Percentiles rank a stretch among this genome's conserved stretches.
Conservation (phyloP, 2,329 filamentous ascomycete species). For the Microdochium nivale region DNA sequence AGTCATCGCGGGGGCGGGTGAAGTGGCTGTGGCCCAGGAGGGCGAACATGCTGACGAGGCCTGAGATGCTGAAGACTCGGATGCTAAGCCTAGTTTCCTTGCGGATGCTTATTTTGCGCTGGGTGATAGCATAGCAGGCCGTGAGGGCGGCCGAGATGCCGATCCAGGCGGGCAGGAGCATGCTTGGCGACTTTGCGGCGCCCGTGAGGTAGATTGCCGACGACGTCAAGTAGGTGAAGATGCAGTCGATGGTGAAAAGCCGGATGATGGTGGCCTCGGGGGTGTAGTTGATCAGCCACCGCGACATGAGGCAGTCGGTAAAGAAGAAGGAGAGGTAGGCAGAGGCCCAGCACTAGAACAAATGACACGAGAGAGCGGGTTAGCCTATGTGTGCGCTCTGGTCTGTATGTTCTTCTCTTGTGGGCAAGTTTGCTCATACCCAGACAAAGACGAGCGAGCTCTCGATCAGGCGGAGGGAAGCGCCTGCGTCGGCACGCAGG, state of each 20-base stretch:
- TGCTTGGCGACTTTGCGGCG: slow-evolving; percentile 59
- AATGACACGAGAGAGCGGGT: not conserved
- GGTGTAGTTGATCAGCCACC: slow-evolving; percentile 81
- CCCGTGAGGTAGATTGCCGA: slow-evolving; percentile 63
- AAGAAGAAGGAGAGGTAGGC: slow-evolving; percentile 78
- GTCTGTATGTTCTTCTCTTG: not conserved
- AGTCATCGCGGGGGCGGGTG: slow-evolving; percentile 50
- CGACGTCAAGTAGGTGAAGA: slow-evolving; percentile 68
- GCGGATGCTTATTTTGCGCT: slow-evolving; percentile 71
- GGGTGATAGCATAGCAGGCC: slow-evolving; percentile 66
- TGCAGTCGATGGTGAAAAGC: slow-evolving; percentile 63
- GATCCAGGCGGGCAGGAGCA: slow-evolving; percentile 71
- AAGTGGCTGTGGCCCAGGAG: slow-evolving; percentile 60
- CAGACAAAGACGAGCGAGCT: not conserved
- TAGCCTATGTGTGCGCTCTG: no score
- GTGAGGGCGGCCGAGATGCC: slow-evolving; percentile 68
- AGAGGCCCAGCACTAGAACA: slow-evolving; percentile 60
- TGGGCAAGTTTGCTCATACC: not conserved
- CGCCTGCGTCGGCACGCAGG: not conserved
- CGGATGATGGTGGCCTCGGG: slow-evolving; percentile 73
- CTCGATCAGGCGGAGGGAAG: not conserved
- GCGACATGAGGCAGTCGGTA: slow-evolving; percentile 75
- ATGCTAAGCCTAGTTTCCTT: slow-evolving; percentile 74
- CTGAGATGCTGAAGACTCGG: slow-evolving; percentile 66
- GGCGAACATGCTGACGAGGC: slow-evolving; percentile 66